These are phyloP conservation scores for Penicillium palitans DNA, from an alignment of 2,329 filamentous ascomycete species.

Conservation along the genomic window DNA sequence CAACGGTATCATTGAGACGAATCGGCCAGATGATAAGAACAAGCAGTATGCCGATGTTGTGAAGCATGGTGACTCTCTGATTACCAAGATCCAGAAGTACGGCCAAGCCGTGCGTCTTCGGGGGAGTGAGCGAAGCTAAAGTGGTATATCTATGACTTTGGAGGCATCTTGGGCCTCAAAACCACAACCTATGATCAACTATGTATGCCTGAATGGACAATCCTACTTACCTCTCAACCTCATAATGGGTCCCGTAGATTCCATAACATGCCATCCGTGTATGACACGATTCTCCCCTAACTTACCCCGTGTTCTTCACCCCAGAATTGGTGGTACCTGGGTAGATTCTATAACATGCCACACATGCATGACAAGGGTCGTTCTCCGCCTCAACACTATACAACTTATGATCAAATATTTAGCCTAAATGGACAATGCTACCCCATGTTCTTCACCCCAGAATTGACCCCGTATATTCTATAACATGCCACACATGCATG, in stretches of 20 bases:
- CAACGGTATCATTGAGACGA: slow-evolving; percentile 95
- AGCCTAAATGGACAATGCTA: slow-evolving; percentile 8
- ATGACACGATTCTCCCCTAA: not conserved
- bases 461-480: not conserved
- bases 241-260: not conserved
- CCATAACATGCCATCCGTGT: not conserved
- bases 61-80: slow-evolving; percentile 94
- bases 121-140: slow-evolving; percentile 84
- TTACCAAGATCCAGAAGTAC: slow-evolving; percentile 99
- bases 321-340: too few species aligned
- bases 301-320: too few species aligned
- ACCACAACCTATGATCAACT: slow-evolving; percentile 8
- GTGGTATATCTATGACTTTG: slow-evolving; percentile 8
- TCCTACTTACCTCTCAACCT: not conserved
- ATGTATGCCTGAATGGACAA: slow-evolving; percentile 13
- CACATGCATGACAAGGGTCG: too few species aligned
- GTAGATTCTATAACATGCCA: too few species aligned
- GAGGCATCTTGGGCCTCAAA: slow-evolving; percentile 9
- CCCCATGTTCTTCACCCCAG: not conserved
- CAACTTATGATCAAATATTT: slow-evolving; percentile 8
- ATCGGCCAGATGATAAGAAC: slow-evolving; percentile 97
- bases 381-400: slow-evolving; percentile 2
- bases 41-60: slow-evolving; percentile 99
- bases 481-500: not conserved
- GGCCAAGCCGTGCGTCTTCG: slow-evolving; percentile 92